phyloP scores from a whole-genome alignment of 768 basidiomycete species.

The Phaeotremella skinneri region DNA sequence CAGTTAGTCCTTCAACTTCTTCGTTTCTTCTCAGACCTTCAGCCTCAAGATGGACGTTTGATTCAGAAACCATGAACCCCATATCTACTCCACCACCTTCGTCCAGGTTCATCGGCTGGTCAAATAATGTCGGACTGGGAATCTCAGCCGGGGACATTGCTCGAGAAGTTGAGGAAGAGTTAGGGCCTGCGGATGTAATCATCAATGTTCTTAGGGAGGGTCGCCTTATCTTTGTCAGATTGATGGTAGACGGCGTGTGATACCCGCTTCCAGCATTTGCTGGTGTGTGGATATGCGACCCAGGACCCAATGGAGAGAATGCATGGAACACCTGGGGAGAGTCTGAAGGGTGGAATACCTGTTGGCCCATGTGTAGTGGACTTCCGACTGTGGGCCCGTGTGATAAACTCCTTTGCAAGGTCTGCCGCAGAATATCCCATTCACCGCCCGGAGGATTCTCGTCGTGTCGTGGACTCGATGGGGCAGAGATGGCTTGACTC shows the following conservation, averaged over 20 bases:
- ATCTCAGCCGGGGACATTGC: not conserved
- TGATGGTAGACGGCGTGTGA: conserved; percentile 4
- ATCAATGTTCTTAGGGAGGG: conserved; percentile 35
- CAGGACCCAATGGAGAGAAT: not conserved
- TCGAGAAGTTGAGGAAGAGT: conserved; percentile 9
- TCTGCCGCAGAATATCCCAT: not conserved
- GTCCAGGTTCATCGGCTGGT: conserved; percentile 15
- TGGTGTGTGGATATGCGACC: not conserved
- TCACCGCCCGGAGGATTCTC: not conserved
- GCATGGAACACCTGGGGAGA: too few species aligned
- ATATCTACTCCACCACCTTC: not conserved
- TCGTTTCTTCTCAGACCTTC: not conserved
- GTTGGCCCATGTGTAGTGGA: not conserved
- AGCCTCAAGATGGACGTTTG: too few species aligned
- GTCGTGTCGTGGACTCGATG: not conserved
- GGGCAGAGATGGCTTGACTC: not conserved
- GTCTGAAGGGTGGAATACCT: too few species aligned
- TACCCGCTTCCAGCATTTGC: not conserved
- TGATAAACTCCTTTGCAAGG: not conserved
- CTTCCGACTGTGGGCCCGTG: not conserved
- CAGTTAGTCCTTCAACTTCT: not conserved
- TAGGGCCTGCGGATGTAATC: not conserved
- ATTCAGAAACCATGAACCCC: not conserved
- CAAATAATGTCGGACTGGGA: conserved; percentile 18
- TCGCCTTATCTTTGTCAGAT: conserved; percentile 24